Evolutionary conservation across 2,329 filamentous ascomycete species (phyloP).

Genomic region (Ophiostoma perfectum): DNA sequence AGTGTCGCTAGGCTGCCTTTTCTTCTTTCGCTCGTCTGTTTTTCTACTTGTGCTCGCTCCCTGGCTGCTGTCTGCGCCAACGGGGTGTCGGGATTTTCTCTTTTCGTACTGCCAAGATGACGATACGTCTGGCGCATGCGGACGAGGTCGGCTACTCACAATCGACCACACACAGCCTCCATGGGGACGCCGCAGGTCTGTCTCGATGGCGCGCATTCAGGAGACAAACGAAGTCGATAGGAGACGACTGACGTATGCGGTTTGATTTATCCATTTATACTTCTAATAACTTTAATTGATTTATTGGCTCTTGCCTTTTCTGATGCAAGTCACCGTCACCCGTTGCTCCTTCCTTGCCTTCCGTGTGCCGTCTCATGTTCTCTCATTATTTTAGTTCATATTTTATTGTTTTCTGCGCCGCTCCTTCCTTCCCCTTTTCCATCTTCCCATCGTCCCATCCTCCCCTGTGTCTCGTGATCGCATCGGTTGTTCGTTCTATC

Average conservation of each 20-base stretch:
- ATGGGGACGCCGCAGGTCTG: not conserved
- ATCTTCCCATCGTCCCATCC: not conserved
- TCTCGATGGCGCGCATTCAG: not conserved
- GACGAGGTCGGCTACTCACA: too few species aligned
- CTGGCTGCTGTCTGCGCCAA: not conserved
- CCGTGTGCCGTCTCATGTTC: constrained; percentile 1
- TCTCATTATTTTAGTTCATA: not conserved
- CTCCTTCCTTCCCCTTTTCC: not conserved
- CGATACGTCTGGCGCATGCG: not conserved
- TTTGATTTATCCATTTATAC: not conserved
- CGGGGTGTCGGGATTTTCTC: not conserved
- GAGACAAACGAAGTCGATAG: not conserved
- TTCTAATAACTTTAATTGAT: not conserved
- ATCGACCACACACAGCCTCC: not conserved
- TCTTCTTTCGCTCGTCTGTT: not conserved
- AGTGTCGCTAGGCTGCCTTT: not conserved
- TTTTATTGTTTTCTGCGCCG: not conserved
- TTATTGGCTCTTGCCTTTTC: not conserved
- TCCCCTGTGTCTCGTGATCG: not conserved
- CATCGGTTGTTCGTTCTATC: not conserved
- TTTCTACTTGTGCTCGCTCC: constrained; percentile 6
- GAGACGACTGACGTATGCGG: not conserved
- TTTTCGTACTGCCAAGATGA: not conserved
- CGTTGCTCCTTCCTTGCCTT: constrained; percentile 7
- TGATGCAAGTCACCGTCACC: not conserved